Evolutionary conservation across 2,329 filamentous ascomycete species (phyloP).

Genomic region (Thielaviopsis musarum): DNA sequence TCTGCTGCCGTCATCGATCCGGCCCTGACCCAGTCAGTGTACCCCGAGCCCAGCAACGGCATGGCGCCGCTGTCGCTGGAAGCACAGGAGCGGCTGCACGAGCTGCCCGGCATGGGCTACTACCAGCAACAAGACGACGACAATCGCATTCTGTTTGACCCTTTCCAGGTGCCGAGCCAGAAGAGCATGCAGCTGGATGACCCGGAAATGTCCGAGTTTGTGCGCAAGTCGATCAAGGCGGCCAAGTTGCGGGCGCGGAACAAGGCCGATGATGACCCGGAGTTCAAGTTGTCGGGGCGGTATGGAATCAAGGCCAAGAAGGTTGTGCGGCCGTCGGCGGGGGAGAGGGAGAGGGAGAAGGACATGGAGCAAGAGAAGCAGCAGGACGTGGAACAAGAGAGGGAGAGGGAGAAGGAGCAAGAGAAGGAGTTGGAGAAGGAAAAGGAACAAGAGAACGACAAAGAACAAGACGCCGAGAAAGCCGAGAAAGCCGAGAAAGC

Average conservation of each 20-base stretch:
- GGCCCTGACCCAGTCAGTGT: constrained; percentile 15
- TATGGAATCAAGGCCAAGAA: neutral
- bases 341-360: neutral
- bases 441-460: neutral
- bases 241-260: constrained; percentile 35
- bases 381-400: neutral
- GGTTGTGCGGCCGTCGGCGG: neutral
- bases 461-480: neutral
- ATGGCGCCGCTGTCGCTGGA: constrained; percentile 18
- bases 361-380: neutral
- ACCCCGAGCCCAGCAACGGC: constrained; percentile 33
- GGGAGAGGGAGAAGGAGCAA: neutral
- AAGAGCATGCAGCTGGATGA: constrained; percentile 27
- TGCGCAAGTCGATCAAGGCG: constrained; percentile 36
- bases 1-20: neutral
- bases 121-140: constrained; percentile 41
- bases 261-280: constrained; percentile 34
- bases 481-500: neutral
- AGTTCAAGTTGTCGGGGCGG: constrained; percentile 26
- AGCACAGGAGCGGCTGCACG: constrained; percentile 25
- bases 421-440: neutral
- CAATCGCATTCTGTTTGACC: constrained; percentile 42
- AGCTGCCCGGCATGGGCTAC: constrained; percentile 35
- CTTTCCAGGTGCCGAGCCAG: constrained; percentile 35
- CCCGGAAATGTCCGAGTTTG: constrained; percentile 33